phyloP scores from a whole-genome alignment of 2,329 filamentous ascomycete species.

The Xylariomycetidae sp. region DNA sequence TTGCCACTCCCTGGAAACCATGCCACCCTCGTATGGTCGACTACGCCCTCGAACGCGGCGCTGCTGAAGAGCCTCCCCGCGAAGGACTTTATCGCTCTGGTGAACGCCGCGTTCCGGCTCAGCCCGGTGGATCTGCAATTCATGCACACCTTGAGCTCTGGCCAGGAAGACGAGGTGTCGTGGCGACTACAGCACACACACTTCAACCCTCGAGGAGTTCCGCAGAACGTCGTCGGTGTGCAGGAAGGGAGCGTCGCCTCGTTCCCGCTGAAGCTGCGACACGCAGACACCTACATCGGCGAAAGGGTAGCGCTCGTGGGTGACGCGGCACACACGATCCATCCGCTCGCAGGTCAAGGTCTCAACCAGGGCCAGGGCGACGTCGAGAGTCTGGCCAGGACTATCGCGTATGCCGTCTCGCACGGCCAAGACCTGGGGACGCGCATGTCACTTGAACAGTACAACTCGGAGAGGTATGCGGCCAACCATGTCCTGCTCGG shows the following conservation, averaged over 20 bases:
- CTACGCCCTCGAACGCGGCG: constrained; percentile 73
- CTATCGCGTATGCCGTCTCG: constrained; percentile 69
- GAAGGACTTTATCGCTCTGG: constrained; percentile 74
- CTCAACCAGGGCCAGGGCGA: constrained; percentile 92
- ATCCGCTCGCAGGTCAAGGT: constrained; percentile 91
- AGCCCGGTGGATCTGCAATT: constrained; percentile 74
- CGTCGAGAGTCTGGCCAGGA: constrained; percentile 70
- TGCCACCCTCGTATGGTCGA: constrained; percentile 92
- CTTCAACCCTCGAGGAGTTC: constrained; percentile 50
- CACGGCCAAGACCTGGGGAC: constrained; percentile 87
- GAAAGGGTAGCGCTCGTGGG: constrained; percentile 90
- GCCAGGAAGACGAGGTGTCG: constrained; percentile 69
- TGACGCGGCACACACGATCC: constrained; percentile 91
- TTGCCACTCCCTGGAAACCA: constrained; percentile 80
- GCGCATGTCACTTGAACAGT: constrained; percentile 72
- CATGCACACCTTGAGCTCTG: constrained; percentile 61
- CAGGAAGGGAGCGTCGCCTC: constrained; percentile 79
- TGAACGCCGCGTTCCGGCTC: constrained; percentile 91
- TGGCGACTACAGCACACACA: constrained; percentile 76
- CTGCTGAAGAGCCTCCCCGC: constrained; percentile 71
- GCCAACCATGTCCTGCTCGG: constrained; percentile 76
- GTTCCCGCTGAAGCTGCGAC: constrained; percentile 86
- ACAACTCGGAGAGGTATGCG: constrained; percentile 75
- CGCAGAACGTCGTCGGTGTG: constrained; percentile 63
- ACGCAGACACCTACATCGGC: constrained; percentile 88